Conservation (phyloP, 805 yeast species). For the Alloascoidea africana region DNA sequence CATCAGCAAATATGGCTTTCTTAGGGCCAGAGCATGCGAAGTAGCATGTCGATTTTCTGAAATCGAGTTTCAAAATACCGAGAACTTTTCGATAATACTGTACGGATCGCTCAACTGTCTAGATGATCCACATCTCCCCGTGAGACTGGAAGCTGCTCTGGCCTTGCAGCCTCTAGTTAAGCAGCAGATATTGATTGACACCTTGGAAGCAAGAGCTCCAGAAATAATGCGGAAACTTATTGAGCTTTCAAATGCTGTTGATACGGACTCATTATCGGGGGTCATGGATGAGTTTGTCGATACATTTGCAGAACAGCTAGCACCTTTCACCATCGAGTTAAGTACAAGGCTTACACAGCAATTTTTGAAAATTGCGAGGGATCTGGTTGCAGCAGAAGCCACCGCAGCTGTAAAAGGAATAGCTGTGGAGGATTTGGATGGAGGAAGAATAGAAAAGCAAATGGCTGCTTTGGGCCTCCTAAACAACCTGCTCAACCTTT, state of each 20-base stretch:
- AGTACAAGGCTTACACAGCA: conserved; percentile 45
- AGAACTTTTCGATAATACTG: conserved; percentile 43
- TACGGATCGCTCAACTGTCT: conserved; percentile 22
- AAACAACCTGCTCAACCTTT: conserved; percentile 68
- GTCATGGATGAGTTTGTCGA: conserved; percentile 96
- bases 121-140: conserved; percentile 45
- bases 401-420: conserved; percentile 21
- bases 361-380: conserved; percentile 54
- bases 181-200: conserved; percentile 50
- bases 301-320: conserved; percentile 70
- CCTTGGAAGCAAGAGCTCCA: conserved; percentile 52
- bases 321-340: conserved; percentile 76
- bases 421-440: conserved; percentile 17
- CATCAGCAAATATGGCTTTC: conserved; percentile 36
- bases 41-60: conserved; percentile 45
- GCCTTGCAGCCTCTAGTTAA: conserved; percentile 70
- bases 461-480: conserved; percentile 73
- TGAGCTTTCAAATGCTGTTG: conserved; percentile 63
- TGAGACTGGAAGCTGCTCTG: conserved; percentile 69
- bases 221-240: conserved; percentile 73
- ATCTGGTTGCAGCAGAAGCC: conserved; percentile 37
- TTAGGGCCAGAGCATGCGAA: conserved; percentile 46
- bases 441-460: conserved; percentile 27
- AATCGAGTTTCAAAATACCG: conserved; percentile 44
- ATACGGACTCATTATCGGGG: conserved; percentile 72